Percentiles rank a stretch among this genome's conserved stretches.
These are phyloP conservation scores for Naganishia friedmannii DNA, from an alignment of 768 basidiomycete species.

Conservation along the genomic window DNA sequence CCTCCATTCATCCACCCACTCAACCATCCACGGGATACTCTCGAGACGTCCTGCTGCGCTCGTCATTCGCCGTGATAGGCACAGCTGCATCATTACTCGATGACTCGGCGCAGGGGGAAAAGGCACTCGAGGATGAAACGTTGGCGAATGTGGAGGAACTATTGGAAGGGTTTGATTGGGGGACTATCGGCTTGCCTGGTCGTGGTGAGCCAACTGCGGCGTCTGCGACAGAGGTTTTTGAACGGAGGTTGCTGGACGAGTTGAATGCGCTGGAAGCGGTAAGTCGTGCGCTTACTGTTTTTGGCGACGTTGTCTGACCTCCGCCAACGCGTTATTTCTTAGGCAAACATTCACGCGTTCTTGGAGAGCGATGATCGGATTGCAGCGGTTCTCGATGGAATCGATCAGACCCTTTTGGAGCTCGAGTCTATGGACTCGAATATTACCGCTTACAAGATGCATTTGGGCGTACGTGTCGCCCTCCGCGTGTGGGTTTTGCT, in stretches of 20 bases:
- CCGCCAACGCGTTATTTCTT: neutral
- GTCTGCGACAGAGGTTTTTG: constrained; percentile 86
- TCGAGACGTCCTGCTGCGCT: constrained; percentile 46
- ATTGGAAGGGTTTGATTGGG: constrained; percentile 98
- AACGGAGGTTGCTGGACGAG: constrained; percentile 82
- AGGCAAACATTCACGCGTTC: constrained; percentile 98
- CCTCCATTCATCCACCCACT: constrained; percentile 46
- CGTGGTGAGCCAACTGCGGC: constrained; percentile 38
- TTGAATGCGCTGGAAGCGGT: constrained; percentile 91
- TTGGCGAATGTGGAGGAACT: constrained; percentile 94
- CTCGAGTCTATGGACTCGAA: constrained; percentile 85
- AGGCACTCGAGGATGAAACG: constrained; percentile 60
- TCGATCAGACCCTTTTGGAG: constrained; percentile 84
- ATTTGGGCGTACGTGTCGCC: constrained; percentile 70
- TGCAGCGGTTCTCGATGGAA: constrained; percentile 72
- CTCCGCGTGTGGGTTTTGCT: neutral
- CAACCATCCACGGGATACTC: constrained; percentile 44
- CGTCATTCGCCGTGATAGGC: constrained; percentile 28
- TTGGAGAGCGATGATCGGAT: constrained; percentile 93
- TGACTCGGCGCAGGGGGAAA: constrained; percentile 59
- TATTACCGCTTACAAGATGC: constrained; percentile 91
- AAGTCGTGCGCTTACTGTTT: constrained; percentile 24
- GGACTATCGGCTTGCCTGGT: constrained; percentile 52
- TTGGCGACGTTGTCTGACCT: neutral
- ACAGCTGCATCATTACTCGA: constrained; percentile 54